Base-by-base conservation (phyloP, 306 rosid species). In the Medicago ruthenica region DNA sequence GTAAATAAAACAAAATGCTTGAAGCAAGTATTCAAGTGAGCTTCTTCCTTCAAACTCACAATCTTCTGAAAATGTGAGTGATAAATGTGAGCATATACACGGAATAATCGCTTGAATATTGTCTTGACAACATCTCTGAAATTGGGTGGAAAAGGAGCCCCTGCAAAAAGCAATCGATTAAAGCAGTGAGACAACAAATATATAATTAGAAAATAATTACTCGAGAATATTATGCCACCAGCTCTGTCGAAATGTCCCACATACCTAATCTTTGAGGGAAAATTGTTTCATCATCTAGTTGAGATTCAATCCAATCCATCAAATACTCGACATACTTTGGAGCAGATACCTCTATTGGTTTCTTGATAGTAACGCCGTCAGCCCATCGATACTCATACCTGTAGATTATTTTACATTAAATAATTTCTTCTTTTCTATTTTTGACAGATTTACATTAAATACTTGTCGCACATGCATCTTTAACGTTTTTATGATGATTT, bases 311-410 rank as follows among this genome's bases (percentile, higher is more conserved):
- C 98, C 98, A 93, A 66, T 93, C 92, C 96, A 93, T 90, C 84
- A 93, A 81, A 44, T 83, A 87, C 77, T 93, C 98, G 3, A 93
- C 98, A 73, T 93, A 93, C 67, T 87, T 93, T 16, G 96, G 96
- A 80, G 98, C 98, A 66, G 98, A 93, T 42, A 93, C 96, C 86
- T 93, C 96, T 55, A 93, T 89, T 34, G 98, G 98, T 77, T 85
- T 87, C 80, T 86, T 92, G 24, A 92, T 87, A 14, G 80, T 83
- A 64, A 90, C 88, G 17, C 98, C 98, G 71, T 92, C 98, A 27
- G 98, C 98, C 98, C 96, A 92, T 79, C 93, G 81, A 54, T 92
- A 92, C 87, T 88, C 92, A 5, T 92, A 92, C 76, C 96, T 92
- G 87, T 58, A 31, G 68, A 85, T 16, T 67, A 58, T 39, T 17